Percentiles rank a stretch among this genome's conserved stretches.
phyloP scores from a whole-genome alignment of 208 protist genomes.

The Trypanosoma mega region DNA sequence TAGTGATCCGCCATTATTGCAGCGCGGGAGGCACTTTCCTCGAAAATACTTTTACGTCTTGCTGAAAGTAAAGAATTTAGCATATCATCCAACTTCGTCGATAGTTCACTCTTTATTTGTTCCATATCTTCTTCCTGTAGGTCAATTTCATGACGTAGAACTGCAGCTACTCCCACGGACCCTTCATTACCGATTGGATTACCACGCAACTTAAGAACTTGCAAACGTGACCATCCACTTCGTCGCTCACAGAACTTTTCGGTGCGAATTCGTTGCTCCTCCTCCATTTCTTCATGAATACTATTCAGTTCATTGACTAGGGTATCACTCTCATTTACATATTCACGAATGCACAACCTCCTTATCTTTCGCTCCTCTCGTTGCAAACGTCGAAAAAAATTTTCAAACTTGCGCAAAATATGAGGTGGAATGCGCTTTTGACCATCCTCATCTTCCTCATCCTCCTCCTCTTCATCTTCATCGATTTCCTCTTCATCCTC shows the following conservation, averaged over 20 bases:
- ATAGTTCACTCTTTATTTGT: slow-evolving; percentile 38
- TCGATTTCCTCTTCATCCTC: slow-evolving; percentile 29
- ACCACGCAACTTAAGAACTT: slow-evolving; percentile 57
- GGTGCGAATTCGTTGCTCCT: slow-evolving; percentile 49
- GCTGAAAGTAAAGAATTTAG: slow-evolving; percentile 25
- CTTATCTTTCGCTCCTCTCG: slow-evolving; percentile 33
- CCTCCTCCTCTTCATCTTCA: slow-evolving; percentile 35
- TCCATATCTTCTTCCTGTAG: slow-evolving; percentile 63
- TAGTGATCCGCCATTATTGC: slow-evolving; percentile 19
- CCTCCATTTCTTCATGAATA: slow-evolving; percentile 30
- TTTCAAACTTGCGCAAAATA: slow-evolving; percentile 22
- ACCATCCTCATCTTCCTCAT: slow-evolving; percentile 34
- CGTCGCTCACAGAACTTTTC: slow-evolving; percentile 60
- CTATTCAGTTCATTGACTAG: slow-evolving; percentile 15
- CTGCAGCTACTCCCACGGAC: slow-evolving; percentile 32
- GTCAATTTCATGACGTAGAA: slow-evolving; percentile 56
- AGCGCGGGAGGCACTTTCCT: slow-evolving; percentile 33
- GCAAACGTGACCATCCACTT: slow-evolving; percentile 79
- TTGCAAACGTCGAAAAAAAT: slow-evolving; percentile 19
- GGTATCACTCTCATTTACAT: slow-evolving; percentile 19
- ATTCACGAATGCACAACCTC: slow-evolving; percentile 11
- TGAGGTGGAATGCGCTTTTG: slow-evolving; percentile 16
- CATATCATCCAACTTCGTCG: slow-evolving; percentile 25
- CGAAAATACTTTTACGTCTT: slow-evolving; percentile 16
- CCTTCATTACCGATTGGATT: slow-evolving; percentile 70